Percentiles rank a stretch among this genome's conserved stretches.
phyloP scores from a whole-genome alignment of 257 asterid species.

The Fraxinus excelsior region DNA sequence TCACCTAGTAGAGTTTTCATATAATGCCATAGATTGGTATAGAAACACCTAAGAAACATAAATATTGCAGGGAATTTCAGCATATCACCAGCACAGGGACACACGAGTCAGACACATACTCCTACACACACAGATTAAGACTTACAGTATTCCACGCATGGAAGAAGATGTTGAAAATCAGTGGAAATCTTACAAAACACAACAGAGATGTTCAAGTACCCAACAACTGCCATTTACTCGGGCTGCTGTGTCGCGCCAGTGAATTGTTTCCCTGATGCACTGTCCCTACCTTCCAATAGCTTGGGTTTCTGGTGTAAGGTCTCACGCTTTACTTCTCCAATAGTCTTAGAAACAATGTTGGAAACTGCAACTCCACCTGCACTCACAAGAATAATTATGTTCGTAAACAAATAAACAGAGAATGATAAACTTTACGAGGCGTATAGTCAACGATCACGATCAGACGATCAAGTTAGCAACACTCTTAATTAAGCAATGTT shows the following conservation, averaged over 20 bases:
- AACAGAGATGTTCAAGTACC: background rate
- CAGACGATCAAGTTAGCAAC: too few relatives aligned
- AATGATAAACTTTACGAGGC: too few relatives aligned
- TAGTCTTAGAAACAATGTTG: constrained; percentile 17
- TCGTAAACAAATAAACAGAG: too few relatives aligned
- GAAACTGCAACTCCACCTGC: background rate
- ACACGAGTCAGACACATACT: background rate
- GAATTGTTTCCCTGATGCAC: background rate
- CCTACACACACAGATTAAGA: background rate
- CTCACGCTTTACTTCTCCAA: constrained; percentile 41
- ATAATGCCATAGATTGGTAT: background rate
- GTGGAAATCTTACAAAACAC: background rate
- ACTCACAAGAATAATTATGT: background rate
- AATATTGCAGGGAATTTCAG: background rate
- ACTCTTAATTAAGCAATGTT: too few relatives aligned
- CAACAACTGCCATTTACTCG: background rate
- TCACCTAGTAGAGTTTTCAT: background rate
- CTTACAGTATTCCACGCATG: background rate
- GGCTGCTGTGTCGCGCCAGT: constrained; percentile 15
- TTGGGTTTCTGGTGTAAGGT: constrained; percentile 3
- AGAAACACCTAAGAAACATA: background rate
- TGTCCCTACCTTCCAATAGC: constrained; percentile 10
- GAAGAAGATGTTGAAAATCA: background rate
- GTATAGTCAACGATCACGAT: too few relatives aligned
- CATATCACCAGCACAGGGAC: background rate